Base-by-base conservation (phyloP, 2,329 filamentous ascomycete species). In the Ascomycota sp. region DNA sequence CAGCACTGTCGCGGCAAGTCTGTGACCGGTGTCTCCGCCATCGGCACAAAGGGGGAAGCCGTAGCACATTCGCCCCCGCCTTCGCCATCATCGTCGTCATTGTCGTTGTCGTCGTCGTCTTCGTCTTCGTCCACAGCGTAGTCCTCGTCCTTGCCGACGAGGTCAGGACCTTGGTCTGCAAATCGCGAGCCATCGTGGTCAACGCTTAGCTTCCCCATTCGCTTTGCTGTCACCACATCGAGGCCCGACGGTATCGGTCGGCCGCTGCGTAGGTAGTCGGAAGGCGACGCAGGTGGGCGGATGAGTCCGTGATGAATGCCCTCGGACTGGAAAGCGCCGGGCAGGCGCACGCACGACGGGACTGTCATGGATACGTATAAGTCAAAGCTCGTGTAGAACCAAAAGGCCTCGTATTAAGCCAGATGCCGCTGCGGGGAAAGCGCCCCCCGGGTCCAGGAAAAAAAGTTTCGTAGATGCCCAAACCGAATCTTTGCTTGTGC, bases 281-380 rank as follows among this genome's bases (percentile, higher is more conserved):
- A 54, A 42, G 50, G 54, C 33, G 57, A 52, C 35, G 49, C 44
- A 7, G 61, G 60, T 9, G 60, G 58, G 36, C 58, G 57, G 39
- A 63, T 64, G 26, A 65, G 49, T 34, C 58, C 58, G 6, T 60
- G 54, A 40, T 62, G 57, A 27, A 58, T 47, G 43, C 52, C 48
- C 29, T 54, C 51, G 33, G 43, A 39, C 39, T 52, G 47, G 32
- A 53, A 53, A 34, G 47, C 41, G 29, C 51, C 43, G 13, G 49
- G 41, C 13, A 49, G 41, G 1, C 47, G 43, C 49, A 52, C 46
- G 30, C 25, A 24, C 6, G 30, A 9, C 16, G 6, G 30, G 16
- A 11, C 30, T 2, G 30, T 24, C 16, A 24, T 10, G 25, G 16
- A 24, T 13, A 31, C 10, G 30, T 24, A 25, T 24, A n/a, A 31